Base-by-base conservation (phyloP, 768 basidiomycete genomes). In the Phallus indusiatus region DNA sequence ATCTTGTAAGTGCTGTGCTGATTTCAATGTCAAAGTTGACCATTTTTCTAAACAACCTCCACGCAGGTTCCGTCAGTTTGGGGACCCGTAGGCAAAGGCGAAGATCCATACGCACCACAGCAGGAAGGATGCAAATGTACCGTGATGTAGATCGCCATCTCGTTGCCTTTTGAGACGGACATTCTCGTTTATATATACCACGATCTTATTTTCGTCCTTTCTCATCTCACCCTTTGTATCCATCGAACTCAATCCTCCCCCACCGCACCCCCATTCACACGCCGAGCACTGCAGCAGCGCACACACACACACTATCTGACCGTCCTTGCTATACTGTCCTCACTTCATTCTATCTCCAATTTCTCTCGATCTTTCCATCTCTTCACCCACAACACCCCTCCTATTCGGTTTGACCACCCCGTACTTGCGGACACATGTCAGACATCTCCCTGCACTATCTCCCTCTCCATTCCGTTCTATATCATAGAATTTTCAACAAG, bases 41-140 rank as follows among this genome's bases (percentile, higher is more conserved):
- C 35, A 56, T 62, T 53, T 54, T 35, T 47, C 56, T 42, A 42
- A 46, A 63, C 61, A 36, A 66, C 54, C 3, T 59, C 36, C 55
- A 28, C 66, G 21, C 67, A 94, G 88, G 87, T 95, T 53, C 94
- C 94, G 22, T 93, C 90, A 18, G 91, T 99, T 1, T 99, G 96
- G 96, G 96, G 96, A 10, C 86, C 90, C 21, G 85, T 95, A n/a
- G 84, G 83, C 63, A 90, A 88, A 68, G 83, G 83, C 47, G 91
- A 95, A 60, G 95, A 99, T 69, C 95, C 95, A 52, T 98, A 93
- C 67, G 87, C 86, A 22, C 88, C 86, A 56, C 83, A 82, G 69
- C 73, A 77, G 53, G 67, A 81, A 66, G 79, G 74, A 54, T 79
- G 87, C 76, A 85, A 83, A 61, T 87, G 85, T 73, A 76, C 75